Evolutionary conservation across 306 rosid species (phyloP), one percentile per base, ranked within the genome.

Genomic region (Lupinus albus): DNA sequence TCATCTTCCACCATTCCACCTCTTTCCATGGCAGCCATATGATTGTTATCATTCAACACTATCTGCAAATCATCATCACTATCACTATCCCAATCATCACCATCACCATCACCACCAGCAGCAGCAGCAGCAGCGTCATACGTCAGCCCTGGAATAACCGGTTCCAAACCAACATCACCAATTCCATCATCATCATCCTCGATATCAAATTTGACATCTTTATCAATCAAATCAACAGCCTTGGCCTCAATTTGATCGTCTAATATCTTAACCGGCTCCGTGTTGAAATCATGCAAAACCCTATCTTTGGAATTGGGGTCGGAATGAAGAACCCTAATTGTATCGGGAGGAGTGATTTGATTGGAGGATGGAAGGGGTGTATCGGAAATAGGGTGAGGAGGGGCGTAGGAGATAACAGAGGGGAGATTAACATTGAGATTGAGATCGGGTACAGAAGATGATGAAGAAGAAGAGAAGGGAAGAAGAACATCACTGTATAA

Each of bases 21-120:
- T 45, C 89, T 76, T 73, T 83, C 99, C 96, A 78, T 84, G 1
- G 80, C 84, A 89, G 82, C 83, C 91, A 83, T 73, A 44, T 75
- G 91, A 42, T 86, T 81, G 67, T 74, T 86, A 36, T 92, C 96
- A 42, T 94, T 94, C 79, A 94, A 82, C 56, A 94, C 96, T 68
- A 94, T 94, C 89, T 88, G 97, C 84, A 94, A 80, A 78, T 94
- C 99, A 38, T 94, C 99, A 21, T 94, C 99, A 28, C 96, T 88
- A 25, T 94, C 96, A 56, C 95, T 88, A 14, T 90, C 99, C 97
- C 97, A 94, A 79, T 90, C 95, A 39, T 88, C 96, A 1, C 83
- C 88, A 1, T 60, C 30, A 25, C 30, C 30, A 2, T 4, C 30
- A 0, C 30, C 30, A 1, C 3, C 28, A 25, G 3, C 28, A 25